Evolutionary conservation across 805 yeast genomes (phyloP), one percentile per base, ranked within the genome.

Genomic region (Candida jianshihensis): DNA sequence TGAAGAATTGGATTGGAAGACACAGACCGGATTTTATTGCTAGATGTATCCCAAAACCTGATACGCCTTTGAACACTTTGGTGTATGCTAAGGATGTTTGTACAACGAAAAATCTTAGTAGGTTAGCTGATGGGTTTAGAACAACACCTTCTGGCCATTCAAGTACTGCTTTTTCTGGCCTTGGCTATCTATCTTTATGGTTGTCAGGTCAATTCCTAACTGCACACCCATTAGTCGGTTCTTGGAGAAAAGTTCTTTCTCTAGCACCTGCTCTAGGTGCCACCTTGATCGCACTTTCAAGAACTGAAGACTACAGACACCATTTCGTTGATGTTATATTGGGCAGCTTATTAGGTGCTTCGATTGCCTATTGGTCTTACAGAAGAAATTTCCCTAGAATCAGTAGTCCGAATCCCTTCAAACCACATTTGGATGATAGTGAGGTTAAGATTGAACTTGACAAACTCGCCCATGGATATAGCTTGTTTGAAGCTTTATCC

Each of bases 221-320:
- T 1, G 68, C 69, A 32, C 62, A 68, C 38, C 64, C 68, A 11
- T 49, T 58, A 34, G 63, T 69, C 15, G 83, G 89, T 2, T 66
- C 76, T 1, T 79, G 87, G 84, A 72, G 89, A 53, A 63, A 73
- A 31, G 44, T 73, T 3, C 52, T 79, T 3, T 61, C 78, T 1
- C 51, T 62, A 9, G 37, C 70, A n/a, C 92, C 92, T 3, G 52
- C 71, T 1, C 48, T 86, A 5, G 70, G 82, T 6, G 96, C 97
- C 0, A 52, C 72, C 1, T 68, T 80, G 44, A 78, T 90, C 47
- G 97, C 97, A 0, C 59, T 85, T 31, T 77, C 92, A 27, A 72
- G 98, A 49, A 85, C 96, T 1, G 81, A 83, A 50, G 98, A 90
- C 60, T 89, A 89, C 60, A 71, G 97, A 56, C 98, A 90, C 54